phyloP scores from a whole-genome alignment of 129 eudicot species.

The Cynara cardunculus region DNA sequence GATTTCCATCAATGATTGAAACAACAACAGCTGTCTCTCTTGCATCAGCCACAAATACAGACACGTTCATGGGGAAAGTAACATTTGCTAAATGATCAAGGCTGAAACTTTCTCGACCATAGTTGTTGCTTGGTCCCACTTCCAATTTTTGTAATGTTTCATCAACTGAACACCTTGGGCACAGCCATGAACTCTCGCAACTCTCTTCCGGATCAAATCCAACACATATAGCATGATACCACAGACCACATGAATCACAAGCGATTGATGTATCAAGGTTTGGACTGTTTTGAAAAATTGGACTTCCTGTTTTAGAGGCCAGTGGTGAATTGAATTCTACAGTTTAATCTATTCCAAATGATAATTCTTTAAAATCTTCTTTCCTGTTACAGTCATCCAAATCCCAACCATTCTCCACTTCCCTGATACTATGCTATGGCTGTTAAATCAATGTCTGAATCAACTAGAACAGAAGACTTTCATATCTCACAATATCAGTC shows the following conservation, averaged over 20 bases:
- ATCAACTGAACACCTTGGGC: slow-evolving; percentile 64
- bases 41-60: slow-evolving; percentile 77
- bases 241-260: slow-evolving; percentile 92
- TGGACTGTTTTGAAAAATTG: too few species aligned
- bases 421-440: too few species aligned
- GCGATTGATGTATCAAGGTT: slow-evolving; percentile 88
- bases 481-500: too few species aligned
- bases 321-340: slow-evolving; percentile 36
- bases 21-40: too few species aligned
- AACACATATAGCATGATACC: slow-evolving; percentile 98
- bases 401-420: slow-evolving; percentile 75
- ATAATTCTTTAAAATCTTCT: slow-evolving; percentile 52
- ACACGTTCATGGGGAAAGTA: slow-evolving; percentile 60
- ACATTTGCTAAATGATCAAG: slow-evolving; percentile 33
- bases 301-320: slow-evolving; percentile 17
- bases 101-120: slow-evolving; percentile 25
- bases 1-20: too few species aligned
- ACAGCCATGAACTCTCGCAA: slow-evolving; percentile 78
- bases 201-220: slow-evolving; percentile 86
- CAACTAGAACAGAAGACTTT: too few species aligned
- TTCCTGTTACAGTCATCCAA: slow-evolving; percentile 46
- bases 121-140: slow-evolving; percentile 31
- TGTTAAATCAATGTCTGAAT: too few species aligned
- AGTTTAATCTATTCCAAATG: slow-evolving; percentile 31
- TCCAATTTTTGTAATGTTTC: slow-evolving; percentile 38